These are phyloP conservation scores for Chaetomiaceae sp. DNA, from an alignment of 2,329 filamentous ascomycete genomes.

Conservation along the genomic window DNA sequence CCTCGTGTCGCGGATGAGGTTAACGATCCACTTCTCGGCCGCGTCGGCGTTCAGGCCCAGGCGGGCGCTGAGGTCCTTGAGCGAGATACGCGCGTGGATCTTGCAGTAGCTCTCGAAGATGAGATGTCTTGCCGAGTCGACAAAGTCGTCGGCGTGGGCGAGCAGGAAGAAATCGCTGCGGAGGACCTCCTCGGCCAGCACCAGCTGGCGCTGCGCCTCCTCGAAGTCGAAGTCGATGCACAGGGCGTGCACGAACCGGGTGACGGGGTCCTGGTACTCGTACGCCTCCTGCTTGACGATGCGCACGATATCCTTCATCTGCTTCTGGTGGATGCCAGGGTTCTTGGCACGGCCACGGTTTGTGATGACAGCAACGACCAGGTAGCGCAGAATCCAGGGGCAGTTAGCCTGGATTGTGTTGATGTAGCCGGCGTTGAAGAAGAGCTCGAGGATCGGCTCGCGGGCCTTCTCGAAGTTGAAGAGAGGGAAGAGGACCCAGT, in stretches of 20 bases:
- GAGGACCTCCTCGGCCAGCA: slow-evolving; percentile 83
- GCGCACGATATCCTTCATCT: slow-evolving; percentile 93
- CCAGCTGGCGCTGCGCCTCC: slow-evolving; percentile 85
- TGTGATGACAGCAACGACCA: slow-evolving; percentile 90
- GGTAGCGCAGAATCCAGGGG: slow-evolving; percentile 93
- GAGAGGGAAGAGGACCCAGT: slow-evolving; percentile 98
- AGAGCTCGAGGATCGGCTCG: slow-evolving; percentile 87
- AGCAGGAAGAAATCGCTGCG: slow-evolving; percentile 94
- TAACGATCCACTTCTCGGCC: slow-evolving; percentile 99
- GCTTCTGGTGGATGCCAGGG: slow-evolving; percentile 87
- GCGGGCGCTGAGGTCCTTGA: slow-evolving; percentile 89
- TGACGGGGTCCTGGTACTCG: slow-evolving; percentile 94
- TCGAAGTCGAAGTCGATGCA: slow-evolving; percentile 97
- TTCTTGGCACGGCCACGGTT: slow-evolving; percentile 79
- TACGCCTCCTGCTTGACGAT: slow-evolving; percentile 96
- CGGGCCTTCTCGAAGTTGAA: slow-evolving; percentile 95
- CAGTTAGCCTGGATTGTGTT: slow-evolving; percentile 98
- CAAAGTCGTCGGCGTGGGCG: slow-evolving; percentile 77
- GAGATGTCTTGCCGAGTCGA: slow-evolving; percentile 89
- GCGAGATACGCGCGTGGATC: slow-evolving; percentile 98
- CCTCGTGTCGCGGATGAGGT: slow-evolving; percentile 94
- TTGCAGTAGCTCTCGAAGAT: slow-evolving; percentile 99
- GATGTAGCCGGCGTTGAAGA: slow-evolving; percentile 96
- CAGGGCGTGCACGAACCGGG: slow-evolving; percentile 91
- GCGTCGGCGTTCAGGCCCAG: slow-evolving; percentile 90